Percentiles rank a stretch among this genome's conserved stretches.
Evolutionary conservation across 2,329 filamentous ascomycete species (phyloP).

Genomic region (Apiospora aurea): DNA sequence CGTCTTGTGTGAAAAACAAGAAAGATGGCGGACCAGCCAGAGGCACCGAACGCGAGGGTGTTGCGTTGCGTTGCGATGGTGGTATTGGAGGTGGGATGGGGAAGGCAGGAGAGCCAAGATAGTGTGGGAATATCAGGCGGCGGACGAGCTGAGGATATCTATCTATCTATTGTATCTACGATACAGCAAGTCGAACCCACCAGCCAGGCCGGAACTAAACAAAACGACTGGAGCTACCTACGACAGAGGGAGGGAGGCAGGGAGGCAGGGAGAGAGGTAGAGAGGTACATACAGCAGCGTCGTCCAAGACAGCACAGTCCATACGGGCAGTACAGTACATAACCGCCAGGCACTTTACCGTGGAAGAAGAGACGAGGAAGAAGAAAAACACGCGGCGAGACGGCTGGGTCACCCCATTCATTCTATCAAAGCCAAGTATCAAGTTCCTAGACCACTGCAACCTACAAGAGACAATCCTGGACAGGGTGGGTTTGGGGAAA

Average conservation of each 20-base stretch:
- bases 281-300: no score
- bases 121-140: conserved; percentile 12
- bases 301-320: conserved; percentile 15
- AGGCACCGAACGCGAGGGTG: conserved; percentile 9
- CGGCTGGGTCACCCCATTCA: conserved; percentile 21
- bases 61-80: conserved; percentile 20
- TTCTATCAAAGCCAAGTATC: conserved; percentile 23
- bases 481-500: conserved; percentile 26
- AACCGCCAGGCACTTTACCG: not conserved
- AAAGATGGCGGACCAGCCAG: conserved; percentile 9
- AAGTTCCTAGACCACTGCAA: conserved; percentile 23
- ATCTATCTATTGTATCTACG: conserved; percentile 22
- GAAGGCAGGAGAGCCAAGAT: conserved; percentile 16
- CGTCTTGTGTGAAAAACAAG: conserved; percentile 12
- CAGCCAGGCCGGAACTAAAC: conserved; percentile 12
- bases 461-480: conserved; percentile 21
- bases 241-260: not conserved
- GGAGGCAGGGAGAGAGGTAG: not conserved
- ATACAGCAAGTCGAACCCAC: conserved; percentile 7
- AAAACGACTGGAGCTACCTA: conserved; percentile 1
- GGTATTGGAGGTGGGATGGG: conserved; percentile 17
- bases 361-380: conserved; percentile 17
- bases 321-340: conserved; percentile 3
- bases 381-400: conserved; percentile 20
- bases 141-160: conserved; percentile 14